Base-by-base conservation (phyloP, 495 filamentous ascomycete species). In the Daldinia concentrica region DNA sequence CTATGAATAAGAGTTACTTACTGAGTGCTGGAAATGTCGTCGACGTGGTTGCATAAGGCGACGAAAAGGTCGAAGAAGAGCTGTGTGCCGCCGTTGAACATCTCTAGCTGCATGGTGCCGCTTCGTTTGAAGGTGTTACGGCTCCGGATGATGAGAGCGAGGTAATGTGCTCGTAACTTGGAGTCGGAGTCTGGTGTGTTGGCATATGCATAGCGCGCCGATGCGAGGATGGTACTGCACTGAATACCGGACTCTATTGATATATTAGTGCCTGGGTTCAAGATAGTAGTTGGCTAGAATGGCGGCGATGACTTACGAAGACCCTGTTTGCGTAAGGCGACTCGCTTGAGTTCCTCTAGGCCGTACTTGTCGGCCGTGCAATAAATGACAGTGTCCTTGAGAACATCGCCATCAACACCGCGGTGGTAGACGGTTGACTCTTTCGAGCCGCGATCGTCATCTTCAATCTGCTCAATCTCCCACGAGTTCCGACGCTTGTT, bases 91-190 rank as follows among this genome's bases (percentile, higher is more conserved):
- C 93, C 93, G 71, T 85, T 85, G 78, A 93, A 90, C 93, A 97
- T 97, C 83, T 97, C 93, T 74, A 91, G 87, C 81, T 97, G 93
- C 93, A 97, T 96, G n/a, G 93, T 97, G 68, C 93, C 93, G 80
- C 93, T 96, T 39, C 92, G 84, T 85, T 95, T 97, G 83, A 97
- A 97, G 4, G 92, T 97, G 68, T 84, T 85, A 67, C 93, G 85
- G 74, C 89, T 90, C 69, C 93, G 86, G 71, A 97, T 94, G 79
- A 97, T 96, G 77, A 97, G 86, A 27, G 93, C 93, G 26, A 97
- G 89, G 74, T 97, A 97, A 80, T 97, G 94, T 34, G 94, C 93
- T 58, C 94, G 86, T 58, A 97, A 86, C 78, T 92, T 92, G 27
- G 92, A 94, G 84, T 97, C 94, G 17, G 85, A 90, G 75, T 97